These are phyloP conservation scores for Pholiota conissans DNA, from an alignment of 768 basidiomycete genomes.

Conservation along the genomic window DNA sequence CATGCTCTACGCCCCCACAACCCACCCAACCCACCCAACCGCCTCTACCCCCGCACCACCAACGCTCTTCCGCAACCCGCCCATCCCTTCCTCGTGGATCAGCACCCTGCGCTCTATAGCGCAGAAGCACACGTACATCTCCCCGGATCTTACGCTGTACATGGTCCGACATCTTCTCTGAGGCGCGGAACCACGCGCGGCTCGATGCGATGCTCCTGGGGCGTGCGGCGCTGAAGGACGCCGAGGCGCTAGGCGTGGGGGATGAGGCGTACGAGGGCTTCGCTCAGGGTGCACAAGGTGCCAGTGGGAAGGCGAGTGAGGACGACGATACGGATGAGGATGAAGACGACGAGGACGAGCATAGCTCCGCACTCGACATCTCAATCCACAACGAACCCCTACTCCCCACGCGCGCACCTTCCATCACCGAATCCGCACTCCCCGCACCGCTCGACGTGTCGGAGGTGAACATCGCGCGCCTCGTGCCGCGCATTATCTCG, in stretches of 20 bases:
- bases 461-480: conserved; percentile 73
- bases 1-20: too few relatives aligned
- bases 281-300: too few relatives aligned
- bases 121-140: conserved; percentile 41
- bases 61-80: conserved; percentile 1
- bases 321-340: conserved; percentile 9
- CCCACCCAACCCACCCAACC: not conserved
- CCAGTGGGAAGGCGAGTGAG: not conserved
- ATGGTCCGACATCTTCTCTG: conserved; percentile 72
- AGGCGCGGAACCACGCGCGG: conserved; percentile 67
- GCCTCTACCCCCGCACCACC: not conserved
- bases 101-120: conserved; percentile 27
- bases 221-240: conserved; percentile 58
- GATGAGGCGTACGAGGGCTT: too few relatives aligned
- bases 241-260: conserved; percentile 57
- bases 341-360: conserved; percentile 10
- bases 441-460: conserved; percentile 51
- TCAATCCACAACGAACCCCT: not conserved
- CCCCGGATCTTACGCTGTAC: conserved; percentile 59
- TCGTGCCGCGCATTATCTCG: conserved; percentile 70
- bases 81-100: conserved; percentile 30
- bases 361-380: conserved; percentile 2
- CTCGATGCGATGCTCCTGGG: conserved; percentile 69
- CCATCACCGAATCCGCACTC: not conserved
- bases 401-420: not conserved